Evolutionary conservation across 345 rosid genomes (phyloP).

Genomic region (Gynandropsis gynandra): DNA sequence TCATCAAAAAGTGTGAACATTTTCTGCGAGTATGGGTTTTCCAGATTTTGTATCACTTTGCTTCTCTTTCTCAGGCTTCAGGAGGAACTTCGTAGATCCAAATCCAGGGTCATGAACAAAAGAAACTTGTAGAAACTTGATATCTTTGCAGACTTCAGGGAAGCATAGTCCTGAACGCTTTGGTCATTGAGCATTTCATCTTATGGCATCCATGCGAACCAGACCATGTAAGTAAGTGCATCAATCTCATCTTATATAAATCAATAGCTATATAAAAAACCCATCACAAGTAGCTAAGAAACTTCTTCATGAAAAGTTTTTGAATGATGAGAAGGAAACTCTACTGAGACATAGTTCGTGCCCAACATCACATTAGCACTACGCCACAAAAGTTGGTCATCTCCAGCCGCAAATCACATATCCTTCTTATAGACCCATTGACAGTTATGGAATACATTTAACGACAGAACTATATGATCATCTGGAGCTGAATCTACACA

Average conservation of each 20-base stretch:
- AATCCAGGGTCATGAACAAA: neutral
- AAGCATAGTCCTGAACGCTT: constrained; percentile 78
- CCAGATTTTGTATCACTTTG: neutral
- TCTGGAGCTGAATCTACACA: constrained; percentile 73
- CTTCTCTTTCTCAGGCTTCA: neutral
- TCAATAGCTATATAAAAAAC: neutral
- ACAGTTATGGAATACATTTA: neutral
- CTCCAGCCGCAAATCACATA: constrained; percentile 70
- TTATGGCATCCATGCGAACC: constrained; percentile 72
- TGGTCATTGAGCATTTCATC: constrained; percentile 88
- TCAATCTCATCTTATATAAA: neutral
- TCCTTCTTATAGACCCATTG: neutral
- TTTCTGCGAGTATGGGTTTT: neutral
- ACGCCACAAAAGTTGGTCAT: constrained; percentile 89
- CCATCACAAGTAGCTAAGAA: constrained; percentile 7
- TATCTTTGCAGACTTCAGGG: constrained; percentile 57
- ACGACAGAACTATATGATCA: neutral
- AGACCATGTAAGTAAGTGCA: constrained; percentile 50
- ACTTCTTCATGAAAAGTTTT: constrained; percentile 34
- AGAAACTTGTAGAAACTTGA: neutral
- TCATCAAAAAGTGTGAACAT: neutral
- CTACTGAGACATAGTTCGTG: constrained; percentile 69
- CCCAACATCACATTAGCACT: constrained; percentile 86
- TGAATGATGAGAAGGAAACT: constrained; percentile 71
- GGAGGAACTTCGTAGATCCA: constrained; percentile 28